Conservation (phyloP, 1,139 yeast species). For the Sugiyamaella pinicola region DNA sequence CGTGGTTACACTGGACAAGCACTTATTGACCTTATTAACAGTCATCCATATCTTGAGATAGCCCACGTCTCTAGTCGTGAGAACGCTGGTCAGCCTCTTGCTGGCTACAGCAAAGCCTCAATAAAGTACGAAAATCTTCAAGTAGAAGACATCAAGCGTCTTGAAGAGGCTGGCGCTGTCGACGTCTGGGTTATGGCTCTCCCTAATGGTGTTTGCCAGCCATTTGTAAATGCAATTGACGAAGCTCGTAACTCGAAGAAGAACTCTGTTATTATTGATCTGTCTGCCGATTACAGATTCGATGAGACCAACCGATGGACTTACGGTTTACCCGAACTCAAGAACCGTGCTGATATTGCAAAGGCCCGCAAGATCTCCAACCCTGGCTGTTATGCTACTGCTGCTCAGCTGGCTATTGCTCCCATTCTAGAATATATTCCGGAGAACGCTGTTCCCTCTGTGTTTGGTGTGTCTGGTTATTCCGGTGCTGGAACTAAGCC, state of each 20-base stretch:
- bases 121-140: conserved; percentile 83
- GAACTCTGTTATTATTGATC: conserved; percentile 79
- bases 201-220: conserved; percentile 97
- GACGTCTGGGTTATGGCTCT: conserved; percentile 99
- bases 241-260: conserved; percentile 50
- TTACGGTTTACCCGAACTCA: conserved; percentile 83
- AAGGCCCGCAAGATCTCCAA: conserved; percentile 84
- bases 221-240: conserved; percentile 93
- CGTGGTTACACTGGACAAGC: conserved; percentile 98
- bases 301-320: conserved; percentile 86
- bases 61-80: conserved; percentile 96
- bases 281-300: conserved; percentile 95
- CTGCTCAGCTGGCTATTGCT: conserved; percentile 89
- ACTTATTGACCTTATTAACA: conserved; percentile 79
- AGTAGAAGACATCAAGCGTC: conserved; percentile 75
- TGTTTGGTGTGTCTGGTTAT: conserved; percentile 96
- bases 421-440: conserved; percentile 64
- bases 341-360: conserved; percentile 64
- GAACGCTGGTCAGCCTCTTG: conserved; percentile 79
- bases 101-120: conserved; percentile 81
- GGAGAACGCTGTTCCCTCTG: conserved; percentile 66
- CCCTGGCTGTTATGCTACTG: conserved; percentile 99
- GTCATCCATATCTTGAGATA: conserved; percentile 83
- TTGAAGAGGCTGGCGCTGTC: conserved; percentile 75
- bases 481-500: conserved; percentile 99